Base-by-base conservation (phyloP, 345 rosid species). In the Cardamine occulta region DNA sequence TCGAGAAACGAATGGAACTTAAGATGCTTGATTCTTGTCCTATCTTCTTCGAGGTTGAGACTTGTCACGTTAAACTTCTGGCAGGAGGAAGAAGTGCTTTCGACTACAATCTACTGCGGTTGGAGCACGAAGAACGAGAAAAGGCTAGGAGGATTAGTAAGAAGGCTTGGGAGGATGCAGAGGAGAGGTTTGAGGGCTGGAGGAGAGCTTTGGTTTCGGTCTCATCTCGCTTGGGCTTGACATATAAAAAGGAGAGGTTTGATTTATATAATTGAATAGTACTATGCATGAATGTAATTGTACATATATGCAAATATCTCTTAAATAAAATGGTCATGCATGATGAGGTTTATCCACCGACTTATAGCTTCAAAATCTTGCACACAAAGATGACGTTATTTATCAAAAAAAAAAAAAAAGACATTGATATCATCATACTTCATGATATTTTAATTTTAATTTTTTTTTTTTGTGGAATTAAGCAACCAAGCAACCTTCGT, bases 11-110 rank as follows among this genome's bases (percentile, higher is more conserved):
- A 56, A 56, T 56, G 40, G 23, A 29, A 29, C 62, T 29, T 15
- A 56, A n/a, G 7, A 56, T 15, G 23, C 62, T 56, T 56, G 62
- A 56, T n/a, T n/a, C 62, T 31, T 56, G 23, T 56, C 62, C 62
- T 29, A 56, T 56, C 40, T 56, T 56, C 21, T 56, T 56, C 4
- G 62, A 56, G 13, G 21, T 56, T 56, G 62, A 56, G 23, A 56
- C 62, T 29, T 56, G 13, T 8, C 62, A 56, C 21, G 62, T 56
- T 0, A 56, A 56, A 56, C 62, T 29, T 29, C 62, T 29, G 7
- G 39, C 10, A 0, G 21, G 11, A 0, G 21, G 11, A 34, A 1
- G 2, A 7, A 56, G 61, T 29, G 1, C 0, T 15, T 56, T 56
- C 3, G 7, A 56, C 21, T 8, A 56, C 39, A 56, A 56, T 15